Evolutionary conservation across 2,329 filamentous ascomycete species (phyloP).

Genomic region (Trichoderma semiorbis): DNA sequence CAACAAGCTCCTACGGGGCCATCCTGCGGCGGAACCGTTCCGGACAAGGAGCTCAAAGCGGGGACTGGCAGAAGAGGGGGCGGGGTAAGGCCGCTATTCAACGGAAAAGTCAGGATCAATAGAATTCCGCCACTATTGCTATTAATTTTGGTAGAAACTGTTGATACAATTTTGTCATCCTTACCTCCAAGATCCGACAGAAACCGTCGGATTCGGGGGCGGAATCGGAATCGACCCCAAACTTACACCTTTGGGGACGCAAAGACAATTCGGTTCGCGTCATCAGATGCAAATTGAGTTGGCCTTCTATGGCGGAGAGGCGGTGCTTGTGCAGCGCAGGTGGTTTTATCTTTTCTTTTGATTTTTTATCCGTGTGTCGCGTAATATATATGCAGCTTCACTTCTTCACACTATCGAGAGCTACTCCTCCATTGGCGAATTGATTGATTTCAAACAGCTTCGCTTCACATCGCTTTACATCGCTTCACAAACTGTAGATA

Average conservation of each 20-base stretch:
- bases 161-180: not conserved
- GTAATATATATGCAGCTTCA: not conserved
- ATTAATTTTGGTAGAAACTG: not conserved
- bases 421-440: not conserved
- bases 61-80: not conserved
- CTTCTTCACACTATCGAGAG: not conserved
- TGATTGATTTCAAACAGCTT: not conserved
- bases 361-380: not conserved
- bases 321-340: not conserved
- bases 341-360: not conserved
- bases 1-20: not conserved
- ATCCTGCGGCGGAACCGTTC: not conserved
- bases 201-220: constrained; percentile 13
- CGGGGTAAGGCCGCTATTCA: not conserved
- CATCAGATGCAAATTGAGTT: not conserved
- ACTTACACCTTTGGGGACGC: not conserved
- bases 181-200: not conserved
- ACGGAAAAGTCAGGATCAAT: not conserved
- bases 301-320: not conserved
- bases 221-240: constrained; percentile 3
- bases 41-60: not conserved
- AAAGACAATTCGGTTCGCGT: not conserved
- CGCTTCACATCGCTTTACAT: not conserved
- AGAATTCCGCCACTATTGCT: not conserved
- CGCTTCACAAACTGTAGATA: not conserved